Base-by-base conservation (phyloP, 345 rosid genomes). In the Corchorus olitorius region DNA sequence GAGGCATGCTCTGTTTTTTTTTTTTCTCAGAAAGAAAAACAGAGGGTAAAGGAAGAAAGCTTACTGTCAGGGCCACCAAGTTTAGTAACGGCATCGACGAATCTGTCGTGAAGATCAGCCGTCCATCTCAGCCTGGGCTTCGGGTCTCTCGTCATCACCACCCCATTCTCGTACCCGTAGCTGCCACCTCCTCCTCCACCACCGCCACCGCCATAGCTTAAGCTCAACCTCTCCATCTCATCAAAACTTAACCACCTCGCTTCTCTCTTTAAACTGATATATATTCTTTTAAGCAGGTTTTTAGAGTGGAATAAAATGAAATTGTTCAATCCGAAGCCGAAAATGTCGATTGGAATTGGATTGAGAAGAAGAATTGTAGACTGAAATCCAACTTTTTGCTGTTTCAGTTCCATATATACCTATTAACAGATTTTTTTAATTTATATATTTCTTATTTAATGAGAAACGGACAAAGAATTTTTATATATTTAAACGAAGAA, bases 91-190 rank as follows among this genome's bases (percentile, higher is more conserved):
- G 92, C 94, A 22, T 86, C 91, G 69, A 91, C 91, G 54, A 89
- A 91, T 16, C 89, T 85, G 45, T 87, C 86, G 58, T 89, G 94
- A 60, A 91, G 94, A 75, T 89, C 92, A 20, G 90, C 75, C 13
- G 94, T 87, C 92, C 94, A 91, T 69, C 92, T 75, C 20, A 91
- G 88, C 74, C 94, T 81, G 3, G 98, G 98, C 83, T 91, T 95
- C 8, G 96, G 94, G 81, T 93, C 98, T 86, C 97, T 89, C 2
- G 89, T 93, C 93, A 91, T 88, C 87, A 89, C 86, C 8, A 90
- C 89, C 67, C 91, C 93, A 15, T 86, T 86, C 73, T 86, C 90
- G 52, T 84, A 89, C 60, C 80, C 72, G 34, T 69, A 73, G 33
- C 16, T 65, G 33, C 39, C 72, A 22, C 20, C 50, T 3, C 72